These are phyloP conservation scores for Pseudonitzschia multiseries DNA, from an alignment of 108 stramenopile species.

Conservation along the genomic window DNA sequence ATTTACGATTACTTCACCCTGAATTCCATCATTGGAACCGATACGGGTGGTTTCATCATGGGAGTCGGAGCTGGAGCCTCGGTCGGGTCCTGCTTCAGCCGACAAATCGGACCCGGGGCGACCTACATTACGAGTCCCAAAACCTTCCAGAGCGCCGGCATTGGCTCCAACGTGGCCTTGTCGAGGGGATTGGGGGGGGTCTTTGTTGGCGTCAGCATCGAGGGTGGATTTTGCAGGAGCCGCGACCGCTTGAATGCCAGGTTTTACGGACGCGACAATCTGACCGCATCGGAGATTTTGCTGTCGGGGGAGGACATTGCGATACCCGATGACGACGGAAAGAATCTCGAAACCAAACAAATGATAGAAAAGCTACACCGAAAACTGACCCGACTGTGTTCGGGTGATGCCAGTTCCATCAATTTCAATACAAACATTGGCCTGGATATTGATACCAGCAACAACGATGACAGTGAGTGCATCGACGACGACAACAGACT, in stretches of 20 bases:
- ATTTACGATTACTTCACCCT: slow-evolving; percentile 26
- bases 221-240: slow-evolving; percentile 24
- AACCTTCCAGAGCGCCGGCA: background rate
- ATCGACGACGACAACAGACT: background rate
- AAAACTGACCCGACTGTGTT: background rate
- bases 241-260: slow-evolving; percentile 17
- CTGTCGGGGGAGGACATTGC: slow-evolving; percentile 3
- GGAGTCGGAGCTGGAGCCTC: slow-evolving; percentile 13
- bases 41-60: slow-evolving; percentile 10
- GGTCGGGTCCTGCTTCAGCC: background rate
- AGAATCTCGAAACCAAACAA: background rate
- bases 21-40: slow-evolving; percentile 22
- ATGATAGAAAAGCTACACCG: background rate
- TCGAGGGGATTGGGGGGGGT: slow-evolving; percentile 17
- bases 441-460: background rate
- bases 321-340: slow-evolving; percentile 22
- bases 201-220: slow-evolving; percentile 25
- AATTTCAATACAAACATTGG: background rate
- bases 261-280: slow-evolving; percentile 20
- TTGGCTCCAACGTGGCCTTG: slow-evolving; percentile 19
- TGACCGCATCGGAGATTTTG: slow-evolving; percentile 15
- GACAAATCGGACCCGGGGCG: background rate
- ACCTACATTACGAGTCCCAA: slow-evolving; percentile 19
- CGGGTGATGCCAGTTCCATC: background rate
- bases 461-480: background rate